Percentiles rank a stretch among this genome's conserved stretches.
phyloP scores from a whole-genome alignment of 164 flowering plant genomes.

The Aristolochia contorta region DNA sequence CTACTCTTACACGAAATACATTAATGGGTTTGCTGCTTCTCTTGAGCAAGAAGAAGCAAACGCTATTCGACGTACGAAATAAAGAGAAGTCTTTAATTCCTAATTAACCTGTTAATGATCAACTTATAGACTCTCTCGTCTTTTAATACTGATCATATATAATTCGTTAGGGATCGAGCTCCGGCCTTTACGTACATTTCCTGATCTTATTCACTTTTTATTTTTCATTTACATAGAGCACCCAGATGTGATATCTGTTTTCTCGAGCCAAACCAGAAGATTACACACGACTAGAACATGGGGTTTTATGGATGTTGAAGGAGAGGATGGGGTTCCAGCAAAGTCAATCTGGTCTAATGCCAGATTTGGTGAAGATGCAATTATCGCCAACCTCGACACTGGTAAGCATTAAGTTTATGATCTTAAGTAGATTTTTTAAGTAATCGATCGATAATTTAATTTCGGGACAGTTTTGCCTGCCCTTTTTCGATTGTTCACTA shows the following conservation, averaged over 20 bases:
- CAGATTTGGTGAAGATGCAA: constrained; percentile 60
- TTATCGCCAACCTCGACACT: constrained; percentile 67
- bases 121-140: neutral
- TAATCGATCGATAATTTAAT: too few species aligned
- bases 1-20: constrained; percentile 42
- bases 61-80: constrained; percentile 35
- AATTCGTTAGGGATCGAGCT: too few species aligned
- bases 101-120: too few species aligned
- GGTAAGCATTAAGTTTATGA: constrained; percentile 22
- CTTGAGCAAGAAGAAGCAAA: constrained; percentile 59
- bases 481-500: too few species aligned
- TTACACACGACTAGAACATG: constrained; percentile 71
- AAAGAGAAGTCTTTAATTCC: neutral
- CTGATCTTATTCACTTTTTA: neutral
- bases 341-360: constrained; percentile 50
- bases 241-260: constrained; percentile 60
- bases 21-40: constrained; percentile 62
- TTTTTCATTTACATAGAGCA: constrained; percentile 27
- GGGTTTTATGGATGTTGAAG: constrained; percentile 49
- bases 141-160: neutral
- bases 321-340: constrained; percentile 15
- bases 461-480: too few species aligned
- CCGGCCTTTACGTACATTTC: neutral
- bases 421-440: too few species aligned
- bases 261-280: constrained; percentile 32